Percentiles rank a stretch among this genome's conserved stretches.
phyloP scores from a whole-genome alignment of 306 rosid genomes.

The Vachellia pachyceras region DNA sequence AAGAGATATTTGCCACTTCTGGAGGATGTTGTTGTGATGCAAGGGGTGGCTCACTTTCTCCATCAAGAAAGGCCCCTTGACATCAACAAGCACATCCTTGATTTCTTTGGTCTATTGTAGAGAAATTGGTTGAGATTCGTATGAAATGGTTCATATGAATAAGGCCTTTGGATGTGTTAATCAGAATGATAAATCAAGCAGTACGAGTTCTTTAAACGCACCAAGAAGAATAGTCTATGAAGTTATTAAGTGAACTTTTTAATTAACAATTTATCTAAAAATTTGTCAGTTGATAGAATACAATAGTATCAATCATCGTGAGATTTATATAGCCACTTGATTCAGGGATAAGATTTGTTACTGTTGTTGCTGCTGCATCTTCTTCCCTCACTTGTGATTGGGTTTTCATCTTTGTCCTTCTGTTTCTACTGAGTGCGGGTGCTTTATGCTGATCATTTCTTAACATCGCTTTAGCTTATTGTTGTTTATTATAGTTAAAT shows the following conservation, averaged over 20 bases:
- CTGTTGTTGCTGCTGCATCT: not conserved
- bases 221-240: too few species aligned
- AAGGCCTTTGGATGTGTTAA: too few species aligned
- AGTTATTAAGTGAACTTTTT: too few species aligned
- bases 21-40: conserved; percentile 66
- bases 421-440: not conserved
- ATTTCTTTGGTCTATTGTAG: conserved; percentile 46
- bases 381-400: not conserved
- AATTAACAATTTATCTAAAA: too few species aligned
- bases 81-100: conserved; percentile 62
- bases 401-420: not conserved
- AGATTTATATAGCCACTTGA: too few species aligned
- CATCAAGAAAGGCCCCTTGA: conserved; percentile 68
- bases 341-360: conserved; percentile 37
- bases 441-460: not conserved
- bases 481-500: not conserved
- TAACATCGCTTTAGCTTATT: too few species aligned
- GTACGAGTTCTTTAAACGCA: too few species aligned
- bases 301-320: too few species aligned
- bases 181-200: too few species aligned
- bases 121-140: too few species aligned
- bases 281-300: too few species aligned
- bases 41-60: conserved; percentile 80
- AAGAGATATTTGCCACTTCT: conserved; percentile 71
- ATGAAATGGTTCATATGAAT: too few species aligned